phyloP scores from a whole-genome alignment of 75 land plant species.

The Pseudotsuga menziesii region DNA sequence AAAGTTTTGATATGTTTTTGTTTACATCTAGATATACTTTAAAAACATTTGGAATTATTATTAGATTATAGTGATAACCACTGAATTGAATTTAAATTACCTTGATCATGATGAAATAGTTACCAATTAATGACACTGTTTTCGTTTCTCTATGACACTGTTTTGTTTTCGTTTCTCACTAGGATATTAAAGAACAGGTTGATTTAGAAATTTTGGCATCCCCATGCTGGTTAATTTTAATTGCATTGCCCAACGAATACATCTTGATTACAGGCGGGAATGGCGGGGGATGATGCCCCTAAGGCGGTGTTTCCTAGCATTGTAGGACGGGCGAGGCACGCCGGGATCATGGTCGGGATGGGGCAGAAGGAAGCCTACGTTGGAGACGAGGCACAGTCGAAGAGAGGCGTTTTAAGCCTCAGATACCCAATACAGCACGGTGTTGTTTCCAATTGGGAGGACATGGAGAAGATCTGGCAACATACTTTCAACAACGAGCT shows the following conservation, averaged over 20 bases:
- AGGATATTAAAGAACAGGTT: neutral
- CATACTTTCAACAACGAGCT: conserved; percentile 44
- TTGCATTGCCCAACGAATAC: neutral
- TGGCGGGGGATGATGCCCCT: conserved; percentile 58
- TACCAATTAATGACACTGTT: too few relatives aligned
- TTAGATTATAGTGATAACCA: too few relatives aligned
- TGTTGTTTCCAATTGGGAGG: conserved; percentile 39
- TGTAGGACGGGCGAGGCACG: conserved; percentile 42
- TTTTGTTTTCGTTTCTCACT: neutral
- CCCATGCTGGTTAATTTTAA: too few relatives aligned
- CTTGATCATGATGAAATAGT: too few relatives aligned
- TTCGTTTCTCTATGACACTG: neutral
- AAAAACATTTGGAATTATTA: too few relatives aligned
- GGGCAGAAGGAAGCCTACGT: conserved; percentile 49
- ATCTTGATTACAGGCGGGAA: conserved; percentile 32
- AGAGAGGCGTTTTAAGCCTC: conserved; percentile 35
- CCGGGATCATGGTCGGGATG: conserved; percentile 61
- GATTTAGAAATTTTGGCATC: neutral
- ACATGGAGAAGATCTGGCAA: conserved; percentile 46
- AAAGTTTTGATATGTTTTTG: too few relatives aligned
- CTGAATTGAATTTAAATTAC: too few relatives aligned
- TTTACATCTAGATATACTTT: too few relatives aligned
- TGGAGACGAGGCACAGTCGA: conserved; percentile 47
- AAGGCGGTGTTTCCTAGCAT: conserved; percentile 52
- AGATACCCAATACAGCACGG: conserved; percentile 43